These are phyloP conservation scores for Pestalotiopsis fici DNA, from an alignment of 2,329 filamentous ascomycete genomes.

Conservation along the genomic window DNA sequence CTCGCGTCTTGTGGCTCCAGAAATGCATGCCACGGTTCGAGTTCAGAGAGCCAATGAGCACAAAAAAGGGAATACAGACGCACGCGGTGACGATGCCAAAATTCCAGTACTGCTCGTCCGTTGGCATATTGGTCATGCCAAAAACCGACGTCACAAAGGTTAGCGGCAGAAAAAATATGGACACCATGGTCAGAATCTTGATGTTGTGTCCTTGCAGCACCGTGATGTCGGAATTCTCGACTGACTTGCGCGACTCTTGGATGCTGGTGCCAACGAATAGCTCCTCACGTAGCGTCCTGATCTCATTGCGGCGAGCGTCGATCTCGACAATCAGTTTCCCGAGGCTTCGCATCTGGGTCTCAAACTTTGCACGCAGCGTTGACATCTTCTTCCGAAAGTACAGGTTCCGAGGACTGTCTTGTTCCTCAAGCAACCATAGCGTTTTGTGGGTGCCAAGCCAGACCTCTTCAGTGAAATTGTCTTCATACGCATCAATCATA, in stretches of 20 bases:
- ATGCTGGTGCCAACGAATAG: neutral
- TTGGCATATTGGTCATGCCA: neutral
- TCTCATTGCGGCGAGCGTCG: neutral
- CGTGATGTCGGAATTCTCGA: conserved; percentile 1
- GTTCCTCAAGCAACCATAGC: neutral
- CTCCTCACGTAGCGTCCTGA: neutral
- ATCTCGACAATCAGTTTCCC: neutral
- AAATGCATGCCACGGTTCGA: neutral
- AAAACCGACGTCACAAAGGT: conserved; percentile 1
- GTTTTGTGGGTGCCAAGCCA: neutral
- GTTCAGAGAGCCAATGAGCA: neutral
- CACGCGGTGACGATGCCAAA: neutral
- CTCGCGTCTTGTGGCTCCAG: neutral
- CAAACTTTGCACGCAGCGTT: neutral
- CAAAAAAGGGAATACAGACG: neutral
- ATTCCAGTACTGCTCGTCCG: neutral
- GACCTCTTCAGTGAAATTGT: conserved; percentile 2
- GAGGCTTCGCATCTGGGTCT: neutral
- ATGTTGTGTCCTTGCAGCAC: conserved; percentile 3
- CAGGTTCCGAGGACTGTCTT: neutral
- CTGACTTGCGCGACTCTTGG: neutral
- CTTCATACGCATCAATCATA: neutral
- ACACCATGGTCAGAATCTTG: neutral
- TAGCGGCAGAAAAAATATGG: neutral
- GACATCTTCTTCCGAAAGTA: neutral